Evolutionary conservation across 208 protist genomes (phyloP).

Genomic region (Balamuthia mandrillaris): DNA sequence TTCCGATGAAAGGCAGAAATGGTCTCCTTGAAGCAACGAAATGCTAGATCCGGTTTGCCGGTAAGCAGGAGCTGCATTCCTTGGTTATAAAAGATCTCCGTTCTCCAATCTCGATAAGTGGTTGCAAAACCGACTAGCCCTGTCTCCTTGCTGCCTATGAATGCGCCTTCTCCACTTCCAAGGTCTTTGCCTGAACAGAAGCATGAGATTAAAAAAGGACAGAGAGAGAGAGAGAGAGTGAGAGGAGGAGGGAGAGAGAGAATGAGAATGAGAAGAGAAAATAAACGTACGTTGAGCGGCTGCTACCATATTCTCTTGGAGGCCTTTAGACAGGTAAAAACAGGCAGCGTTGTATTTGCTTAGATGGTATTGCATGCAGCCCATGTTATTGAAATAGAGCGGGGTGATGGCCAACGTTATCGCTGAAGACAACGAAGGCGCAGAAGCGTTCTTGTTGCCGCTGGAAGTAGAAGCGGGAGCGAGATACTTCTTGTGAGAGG

Average conservation of each 20-base stretch:
- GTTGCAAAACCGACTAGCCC: too few relatives aligned
- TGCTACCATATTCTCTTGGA: neutral
- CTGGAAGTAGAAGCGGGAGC: neutral
- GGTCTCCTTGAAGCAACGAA: neutral
- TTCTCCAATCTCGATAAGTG: too few relatives aligned
- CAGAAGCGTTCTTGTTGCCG: neutral
- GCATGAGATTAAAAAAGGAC: too few relatives aligned
- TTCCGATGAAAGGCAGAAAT: neutral
- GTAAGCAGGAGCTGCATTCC: constrained; percentile 2
- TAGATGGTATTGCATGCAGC: constrained; percentile 13
- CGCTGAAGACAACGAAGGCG: neutral
- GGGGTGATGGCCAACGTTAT: neutral
- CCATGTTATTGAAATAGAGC: constrained; percentile 34
- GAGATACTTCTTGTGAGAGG: neutral
- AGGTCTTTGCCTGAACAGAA: neutral
- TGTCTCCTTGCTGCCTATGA: too few relatives aligned
- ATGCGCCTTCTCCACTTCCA: neutral
- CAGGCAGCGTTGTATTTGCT: neutral
- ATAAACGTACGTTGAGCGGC: too few relatives aligned
- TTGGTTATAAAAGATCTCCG: constrained; percentile 25
- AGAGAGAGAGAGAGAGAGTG: too few relatives aligned
- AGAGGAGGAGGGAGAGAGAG: too few relatives aligned
- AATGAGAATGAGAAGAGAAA: too few relatives aligned
- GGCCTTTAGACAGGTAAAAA: neutral
- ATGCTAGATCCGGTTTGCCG: neutral